A percentile compares a stretch with the other conserved stretches of the same genome.
Evolutionary conservation across 177 flowering plant genomes (phyloP).

Genomic region (Vitis hybrid): DNA sequence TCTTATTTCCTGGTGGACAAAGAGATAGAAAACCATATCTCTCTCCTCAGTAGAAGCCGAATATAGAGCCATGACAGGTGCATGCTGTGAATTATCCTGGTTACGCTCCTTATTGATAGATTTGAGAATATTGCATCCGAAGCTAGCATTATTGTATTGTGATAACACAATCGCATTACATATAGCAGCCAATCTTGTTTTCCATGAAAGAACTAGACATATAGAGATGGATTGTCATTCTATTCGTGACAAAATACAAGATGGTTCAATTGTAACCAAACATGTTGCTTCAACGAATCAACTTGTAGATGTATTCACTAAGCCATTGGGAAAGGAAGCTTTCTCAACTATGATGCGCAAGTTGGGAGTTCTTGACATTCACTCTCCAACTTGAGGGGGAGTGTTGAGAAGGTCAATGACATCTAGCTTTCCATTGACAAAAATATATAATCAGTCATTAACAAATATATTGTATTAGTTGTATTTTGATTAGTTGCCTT

Average conservation of each 20-base stretch:
- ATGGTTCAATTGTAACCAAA: conserved; percentile 1
- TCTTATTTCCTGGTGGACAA: not conserved
- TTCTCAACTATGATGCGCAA: conserved; percentile 9
- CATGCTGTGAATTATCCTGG: conserved; percentile 14
- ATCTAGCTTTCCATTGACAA: too few relatives aligned
- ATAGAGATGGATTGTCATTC: not conserved
- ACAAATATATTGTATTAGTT: too few relatives aligned
- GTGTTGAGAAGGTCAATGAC: too few relatives aligned
- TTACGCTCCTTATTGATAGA: conserved; percentile 8
- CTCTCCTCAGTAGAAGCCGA: not conserved
- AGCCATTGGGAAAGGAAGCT: conserved; percentile 12
- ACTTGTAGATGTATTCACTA: conserved; percentile 11
- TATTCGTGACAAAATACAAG: conserved; percentile 1
- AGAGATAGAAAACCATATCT: not conserved
- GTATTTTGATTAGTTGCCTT: too few relatives aligned
- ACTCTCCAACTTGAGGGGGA: too few relatives aligned
- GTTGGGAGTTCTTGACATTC: conserved; percentile 11
- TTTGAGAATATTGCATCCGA: not conserved
- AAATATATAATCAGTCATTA: too few relatives aligned
- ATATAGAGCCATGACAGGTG: conserved; percentile 4
- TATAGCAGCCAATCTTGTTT: not conserved
- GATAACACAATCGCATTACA: too few relatives aligned
- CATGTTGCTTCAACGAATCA: conserved; percentile 3
- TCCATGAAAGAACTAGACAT: conserved; percentile 9
- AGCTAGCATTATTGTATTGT: too few relatives aligned